Evolutionary conservation across 345 rosid species (phyloP), one percentile per base, ranked within the genome.

Genomic region (Iberis pinnata): DNA sequence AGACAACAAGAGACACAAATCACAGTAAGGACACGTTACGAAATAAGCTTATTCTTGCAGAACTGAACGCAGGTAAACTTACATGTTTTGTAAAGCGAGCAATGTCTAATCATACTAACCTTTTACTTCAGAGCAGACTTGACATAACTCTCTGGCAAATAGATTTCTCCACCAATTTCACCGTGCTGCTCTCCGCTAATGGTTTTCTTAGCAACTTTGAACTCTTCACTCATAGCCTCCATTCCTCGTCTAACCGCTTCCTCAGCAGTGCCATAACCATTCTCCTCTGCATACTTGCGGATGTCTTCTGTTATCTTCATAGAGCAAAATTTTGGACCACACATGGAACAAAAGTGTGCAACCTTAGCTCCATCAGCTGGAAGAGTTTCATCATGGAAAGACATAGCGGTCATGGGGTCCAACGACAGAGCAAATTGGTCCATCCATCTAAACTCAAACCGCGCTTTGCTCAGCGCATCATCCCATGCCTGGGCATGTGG

Each of bases 241-340:
- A 88, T 93, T 37, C 99, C 97, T 12, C 55, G 80, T 54, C 61
- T 76, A 43, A 85, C 70, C 12, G 97, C 99, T 82, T 93, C 99
- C 60, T 88, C 99, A 6, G 86, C 78, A 60, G 53, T 80, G 18
- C 95, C 97, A 68, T 92, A 88, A 57, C 97, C 97, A 69, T 92
- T 90, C 78, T 85, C 87, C 73, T 88, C 95, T 20, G 97, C 97
- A 57, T 88, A 93, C 75, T 80, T 93, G 17, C 99, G 69, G 60
- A 93, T 88, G 56, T 93, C 97, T 77, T 93, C 99, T 5, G 97
- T 93, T 74, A 88, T 93, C 97, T 82, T 93, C 99, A 93, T 93
- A 8, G 99, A 93, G 80, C 99, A 93, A 73, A 93, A 93, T 41
- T 93, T 93, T 5, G 95, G 99, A 24, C 99, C 97, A 29, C 99